Percentiles rank a stretch among this genome's conserved stretches.
These are phyloP conservation scores for Antrodiella citrinella DNA, from an alignment of 768 basidiomycete genomes.

Conservation along the genomic window DNA sequence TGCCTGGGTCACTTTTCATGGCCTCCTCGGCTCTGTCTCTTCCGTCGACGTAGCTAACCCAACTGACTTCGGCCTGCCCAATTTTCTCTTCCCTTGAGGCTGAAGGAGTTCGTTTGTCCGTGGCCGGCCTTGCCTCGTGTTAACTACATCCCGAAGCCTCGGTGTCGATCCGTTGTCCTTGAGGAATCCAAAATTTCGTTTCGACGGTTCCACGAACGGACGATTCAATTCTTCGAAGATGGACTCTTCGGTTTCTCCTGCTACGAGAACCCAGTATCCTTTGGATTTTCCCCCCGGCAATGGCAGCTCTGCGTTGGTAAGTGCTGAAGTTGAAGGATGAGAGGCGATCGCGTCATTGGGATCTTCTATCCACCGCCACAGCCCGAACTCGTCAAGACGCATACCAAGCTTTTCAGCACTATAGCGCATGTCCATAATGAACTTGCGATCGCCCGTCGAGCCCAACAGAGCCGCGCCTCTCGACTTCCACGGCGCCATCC, in stretches of 20 bases:
- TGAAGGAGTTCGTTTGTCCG: not conserved
- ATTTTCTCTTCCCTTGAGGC: not conserved
- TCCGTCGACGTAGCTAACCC: not conserved
- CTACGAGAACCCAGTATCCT: constrained; percentile 42
- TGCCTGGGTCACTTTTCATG: not conserved
- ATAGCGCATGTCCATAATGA: constrained; percentile 32
- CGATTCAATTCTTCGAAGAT: constrained; percentile 37
- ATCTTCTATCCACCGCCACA: constrained; percentile 47
- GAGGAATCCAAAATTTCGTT: constrained; percentile 27
- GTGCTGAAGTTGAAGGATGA: not conserved
- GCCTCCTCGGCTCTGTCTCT: not conserved
- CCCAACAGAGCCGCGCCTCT: constrained; percentile 44
- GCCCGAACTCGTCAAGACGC: constrained; percentile 51
- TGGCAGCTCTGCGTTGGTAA: constrained; percentile 2
- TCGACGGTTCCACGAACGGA: constrained; percentile 31
- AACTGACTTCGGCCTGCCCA: not conserved
- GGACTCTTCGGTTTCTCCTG: constrained; percentile 35
- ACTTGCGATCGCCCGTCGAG: constrained; percentile 49
- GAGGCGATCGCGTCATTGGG: not conserved
- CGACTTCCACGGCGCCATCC: constrained; percentile 40
- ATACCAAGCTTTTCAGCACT: constrained; percentile 38
- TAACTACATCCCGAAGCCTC: not conserved
- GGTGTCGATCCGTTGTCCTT: not conserved
- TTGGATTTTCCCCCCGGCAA: constrained; percentile 5
- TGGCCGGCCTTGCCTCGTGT: not conserved